Percentiles rank a stretch among this genome's conserved stretches.
Conservation (phyloP, 176 grass and related monocot species). For the Dactylis glomerata region DNA sequence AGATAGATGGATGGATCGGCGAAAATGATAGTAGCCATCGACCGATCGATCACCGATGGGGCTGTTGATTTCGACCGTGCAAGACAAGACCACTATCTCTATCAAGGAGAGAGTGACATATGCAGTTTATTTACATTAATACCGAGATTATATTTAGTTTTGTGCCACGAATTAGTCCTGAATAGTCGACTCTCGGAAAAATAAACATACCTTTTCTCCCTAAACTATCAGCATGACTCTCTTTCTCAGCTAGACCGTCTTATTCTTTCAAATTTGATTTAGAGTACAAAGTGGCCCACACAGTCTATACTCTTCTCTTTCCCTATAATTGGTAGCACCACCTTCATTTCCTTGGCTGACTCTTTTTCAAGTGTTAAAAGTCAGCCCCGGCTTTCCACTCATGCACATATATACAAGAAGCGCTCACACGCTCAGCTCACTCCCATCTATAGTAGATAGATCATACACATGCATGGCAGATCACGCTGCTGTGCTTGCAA, state of each 20-base stretch:
- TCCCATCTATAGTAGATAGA: not conserved
- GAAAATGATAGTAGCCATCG: not conserved
- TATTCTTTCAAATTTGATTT: not conserved
- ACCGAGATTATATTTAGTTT: not conserved
- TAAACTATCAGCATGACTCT: not conserved
- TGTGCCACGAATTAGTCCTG: not conserved
- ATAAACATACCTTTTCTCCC: not conserved
- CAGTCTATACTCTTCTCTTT: not conserved
- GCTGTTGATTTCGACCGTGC: conserved; percentile 9
- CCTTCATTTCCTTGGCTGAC: not conserved
- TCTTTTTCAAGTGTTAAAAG: not conserved
- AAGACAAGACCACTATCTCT: not conserved
- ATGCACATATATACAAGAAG: conserved; percentile 14
- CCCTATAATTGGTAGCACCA: not conserved
- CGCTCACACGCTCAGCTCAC: not conserved
- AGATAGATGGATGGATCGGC: not conserved
- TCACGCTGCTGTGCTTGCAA: not conserved
- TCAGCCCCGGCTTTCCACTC: not conserved
- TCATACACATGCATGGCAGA: not conserved
- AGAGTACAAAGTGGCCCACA: not conserved
- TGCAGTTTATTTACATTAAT: not conserved
- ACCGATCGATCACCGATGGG: not conserved
- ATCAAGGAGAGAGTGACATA: not conserved
- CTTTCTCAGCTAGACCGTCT: not conserved
- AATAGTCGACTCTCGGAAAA: not conserved